phyloP scores from a whole-genome alignment of 1,284 basidiomycete genomes.

The Volvariella surrecta region DNA sequence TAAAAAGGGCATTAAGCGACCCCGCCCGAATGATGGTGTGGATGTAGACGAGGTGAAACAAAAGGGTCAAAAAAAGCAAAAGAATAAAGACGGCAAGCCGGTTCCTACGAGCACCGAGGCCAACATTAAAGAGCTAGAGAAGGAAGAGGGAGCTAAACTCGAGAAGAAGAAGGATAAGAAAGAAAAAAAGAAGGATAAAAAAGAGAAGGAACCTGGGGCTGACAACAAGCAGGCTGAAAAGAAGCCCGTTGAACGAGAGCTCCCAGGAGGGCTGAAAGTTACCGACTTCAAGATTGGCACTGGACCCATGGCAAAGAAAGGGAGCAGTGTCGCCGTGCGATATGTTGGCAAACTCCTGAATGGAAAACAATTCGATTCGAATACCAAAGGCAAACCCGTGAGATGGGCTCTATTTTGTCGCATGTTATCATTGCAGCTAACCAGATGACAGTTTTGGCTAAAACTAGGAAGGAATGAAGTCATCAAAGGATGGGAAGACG shows the following conservation, averaged over 20 bases:
- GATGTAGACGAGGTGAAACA: conserved; percentile 42
- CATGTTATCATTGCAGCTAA: conserved; percentile 2
- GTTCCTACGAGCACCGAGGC: conserved; percentile 25
- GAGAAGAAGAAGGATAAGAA: conserved; percentile 27
- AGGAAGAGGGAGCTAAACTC: conserved; percentile 22
- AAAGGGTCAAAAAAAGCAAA: conserved; percentile 76
- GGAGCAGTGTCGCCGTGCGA: conserved; percentile 79
- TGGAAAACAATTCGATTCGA: conserved; percentile 86
- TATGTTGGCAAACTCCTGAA: conserved; percentile 85
- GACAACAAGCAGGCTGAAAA: conserved; percentile 43
- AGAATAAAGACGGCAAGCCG: conserved; percentile 51
- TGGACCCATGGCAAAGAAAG: conserved; percentile 81
- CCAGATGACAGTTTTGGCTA: conserved; percentile 64
- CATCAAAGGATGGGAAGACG: conserved; percentile 92
- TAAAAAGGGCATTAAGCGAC: conserved; percentile 47
- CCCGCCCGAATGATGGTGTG: conserved; percentile 40
- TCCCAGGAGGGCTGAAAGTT: conserved; percentile 73
- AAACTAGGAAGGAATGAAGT: conserved; percentile 85
- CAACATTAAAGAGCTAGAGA: conserved; percentile 26
- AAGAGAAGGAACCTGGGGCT: conserved; percentile 33
- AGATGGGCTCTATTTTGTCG: conserved; percentile 16
- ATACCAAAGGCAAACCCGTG: conserved; percentile 82
- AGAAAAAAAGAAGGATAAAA: conserved; percentile 24
- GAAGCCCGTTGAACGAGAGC: conserved; percentile 35
- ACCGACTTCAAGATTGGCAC: conserved; percentile 73